These are phyloP conservation scores for Psilocybe tampanensis DNA, from an alignment of 768 basidiomycete genomes.

Conservation along the genomic window DNA sequence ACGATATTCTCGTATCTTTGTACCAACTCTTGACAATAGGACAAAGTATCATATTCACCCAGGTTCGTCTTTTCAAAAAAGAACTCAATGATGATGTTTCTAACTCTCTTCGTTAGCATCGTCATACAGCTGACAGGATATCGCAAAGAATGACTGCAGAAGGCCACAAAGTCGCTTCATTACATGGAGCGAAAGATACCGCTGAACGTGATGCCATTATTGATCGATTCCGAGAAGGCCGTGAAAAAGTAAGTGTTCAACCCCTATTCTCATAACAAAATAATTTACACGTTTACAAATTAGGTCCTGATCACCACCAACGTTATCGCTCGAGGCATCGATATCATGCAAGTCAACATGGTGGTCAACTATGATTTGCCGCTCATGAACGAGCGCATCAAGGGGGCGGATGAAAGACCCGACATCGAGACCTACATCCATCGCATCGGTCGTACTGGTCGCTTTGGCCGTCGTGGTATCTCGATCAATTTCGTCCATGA, in stretches of 20 bases:
- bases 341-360: conserved; percentile 99
- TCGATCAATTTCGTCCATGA: conserved; percentile 98
- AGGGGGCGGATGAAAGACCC: conserved; percentile 57
- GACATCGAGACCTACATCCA: conserved; percentile 98
- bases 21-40: conserved; percentile 93
- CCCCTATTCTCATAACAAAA: neutral
- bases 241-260: conserved; percentile 71
- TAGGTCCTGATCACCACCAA: conserved; percentile 93
- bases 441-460: conserved; percentile 98
- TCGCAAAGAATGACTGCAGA: conserved; percentile 88
- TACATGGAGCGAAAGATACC: conserved; percentile 94
- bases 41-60: conserved; percentile 98
- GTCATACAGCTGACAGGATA: conserved; percentile 91
- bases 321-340: conserved; percentile 97
- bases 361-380: conserved; percentile 99
- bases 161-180: conserved; percentile 94
- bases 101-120: conserved; percentile 53
- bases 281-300: neutral
- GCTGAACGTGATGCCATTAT: conserved; percentile 89
- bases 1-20: conserved; percentile 88
- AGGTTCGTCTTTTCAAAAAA: no score
- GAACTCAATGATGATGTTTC: no score
- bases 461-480: conserved; percentile 96
- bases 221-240: conserved; percentile 94
- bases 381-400: conserved; percentile 72